Evolutionary conservation across 2,329 filamentous ascomycete genomes (phyloP), one percentile per base, ranked within the genome.

Genomic region (Paraphoma chrysanthemicola): DNA sequence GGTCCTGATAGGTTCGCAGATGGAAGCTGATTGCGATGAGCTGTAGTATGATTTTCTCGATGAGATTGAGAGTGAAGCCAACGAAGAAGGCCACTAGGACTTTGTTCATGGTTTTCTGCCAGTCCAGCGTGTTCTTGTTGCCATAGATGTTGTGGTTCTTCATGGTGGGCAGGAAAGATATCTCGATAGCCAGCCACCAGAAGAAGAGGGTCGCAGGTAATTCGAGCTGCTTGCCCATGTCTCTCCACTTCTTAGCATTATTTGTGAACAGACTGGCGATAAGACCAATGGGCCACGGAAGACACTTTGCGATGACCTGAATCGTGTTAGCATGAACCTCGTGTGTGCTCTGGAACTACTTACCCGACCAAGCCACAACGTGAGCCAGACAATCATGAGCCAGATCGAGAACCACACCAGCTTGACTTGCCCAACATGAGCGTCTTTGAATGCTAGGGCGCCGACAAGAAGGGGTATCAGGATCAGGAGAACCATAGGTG

Each of bases 11-110:
- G 0, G 94, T 97, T 44, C 94, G 86, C 55, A 91, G 82, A 74
- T 98, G 94, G 77, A 98, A 98, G 59, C 90, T 93, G 55, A 93
- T 93, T 31, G 94, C 93, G 65, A 98, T 96, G 78, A 96, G 89
- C 72, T 97, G 93, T 53, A 97, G 96, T 64, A 96, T 85, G 57
- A 97, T 90, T 81, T 97, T 98, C 77, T 97, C 93, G 50, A 90
- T 82, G 57, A 95, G 90, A 77, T 98, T 97, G 59, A 97, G 81
- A 2, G 88, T 82, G 0, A 88, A 85, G 59, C 91, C 86, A 12
- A 96, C 89, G 66, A 98, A 93, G n/a, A 96, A 72, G 2, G 91
- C 85, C 16, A 96, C 87, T 57, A 97, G 88, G 67, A 98, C 85
- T 74, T 96, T 97, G 82, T 96, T 91, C 63, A 93, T 85, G 12